These are phyloP conservation scores for Lignosus rhinocerotis DNA, from an alignment of 1,284 basidiomycete species.

Conservation along the genomic window DNA sequence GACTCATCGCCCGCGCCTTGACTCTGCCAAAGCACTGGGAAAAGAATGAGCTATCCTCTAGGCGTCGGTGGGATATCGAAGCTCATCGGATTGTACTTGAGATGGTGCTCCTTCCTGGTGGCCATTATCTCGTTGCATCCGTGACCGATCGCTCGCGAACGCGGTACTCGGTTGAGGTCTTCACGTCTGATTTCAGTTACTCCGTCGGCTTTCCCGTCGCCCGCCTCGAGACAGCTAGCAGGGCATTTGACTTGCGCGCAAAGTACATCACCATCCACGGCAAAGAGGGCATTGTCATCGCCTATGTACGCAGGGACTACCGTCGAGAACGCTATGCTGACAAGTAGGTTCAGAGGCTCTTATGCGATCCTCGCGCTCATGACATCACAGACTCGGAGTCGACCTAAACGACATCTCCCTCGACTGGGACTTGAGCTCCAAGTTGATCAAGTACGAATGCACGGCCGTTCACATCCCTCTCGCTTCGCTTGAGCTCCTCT, in stretches of 20 bases:
- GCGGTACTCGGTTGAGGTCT: conserved; percentile 54
- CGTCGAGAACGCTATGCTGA: neutral
- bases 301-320: conserved; percentile 45
- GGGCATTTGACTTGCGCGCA: conserved; percentile 62
- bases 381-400: conserved; percentile 33
- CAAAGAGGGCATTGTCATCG: conserved; percentile 58
- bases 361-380: conserved; percentile 26
- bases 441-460: conserved; percentile 49
- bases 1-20: conserved; percentile 58
- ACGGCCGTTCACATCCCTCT: conserved; percentile 49
- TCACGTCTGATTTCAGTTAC: conserved; percentile 55
- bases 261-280: conserved; percentile 56
- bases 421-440: neutral
- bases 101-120: conserved; percentile 67
- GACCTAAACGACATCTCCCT: conserved; percentile 37
- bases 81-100: conserved; percentile 51
- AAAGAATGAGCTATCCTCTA: conserved; percentile 3
- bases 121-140: conserved; percentile 67
- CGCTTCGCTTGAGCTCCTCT: conserved; percentile 50
- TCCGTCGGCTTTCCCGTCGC: conserved; percentile 51
- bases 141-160: conserved; percentile 45
- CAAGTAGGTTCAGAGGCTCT: conserved; percentile 5
- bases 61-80: conserved; percentile 37
- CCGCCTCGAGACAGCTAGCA: conserved; percentile 46
- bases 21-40: conserved; percentile 49